Evolutionary conservation across 495 filamentous ascomycete genomes (phyloP), one percentile per base, ranked within the genome.

Genomic region (Xylaria curta): DNA sequence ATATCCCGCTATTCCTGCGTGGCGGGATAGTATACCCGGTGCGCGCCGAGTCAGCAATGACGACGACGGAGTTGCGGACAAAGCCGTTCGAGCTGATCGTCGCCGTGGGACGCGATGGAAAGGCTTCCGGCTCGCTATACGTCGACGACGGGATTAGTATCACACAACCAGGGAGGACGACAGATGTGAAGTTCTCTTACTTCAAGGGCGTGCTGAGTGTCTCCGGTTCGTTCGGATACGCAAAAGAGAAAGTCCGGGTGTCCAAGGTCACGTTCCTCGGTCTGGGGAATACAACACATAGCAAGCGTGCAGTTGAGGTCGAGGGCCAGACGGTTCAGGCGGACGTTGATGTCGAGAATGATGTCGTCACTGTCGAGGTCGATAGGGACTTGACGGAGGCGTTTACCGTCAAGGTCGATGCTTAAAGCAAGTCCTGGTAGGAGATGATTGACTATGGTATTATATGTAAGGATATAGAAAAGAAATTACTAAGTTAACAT

Each of bases 1-100:
- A 89, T 63, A 93, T 96, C 77, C 92, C 93, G 36, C 83, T 95
- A 8, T 91, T 90, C 79, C 87, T 93, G 74, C 85, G 88, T 38
- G 92, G 91, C 9, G 92, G 93, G 19, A 85, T 83, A 61, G 89
- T 97, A 72, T 76, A 94, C 51, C 93, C 93, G 0, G 76, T 89
- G 42, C 87, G 93, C 8, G 78, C 83, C 13, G 82, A 85, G 46
- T 85, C 86, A 63, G 90, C 89, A 19, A 90, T 89, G 79, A 95
- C 93, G 9, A 95, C 92, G 4, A 82, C 85, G 19, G 90, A 89
- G 70, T 78, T 95, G 28, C 86, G 93, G 33, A 82, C 86, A 68
- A 83, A 89, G 73, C 81, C 89, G 65, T 94, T 95, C 81, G 87
- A 91, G 79, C 80, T 97, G 51, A 68, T 95, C 38, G 82, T 97